Evolutionary conservation across 139 green algal species (phyloP), one percentile per base, ranked within the genome.

Genomic region (Yamagishiella unicocca): DNA sequence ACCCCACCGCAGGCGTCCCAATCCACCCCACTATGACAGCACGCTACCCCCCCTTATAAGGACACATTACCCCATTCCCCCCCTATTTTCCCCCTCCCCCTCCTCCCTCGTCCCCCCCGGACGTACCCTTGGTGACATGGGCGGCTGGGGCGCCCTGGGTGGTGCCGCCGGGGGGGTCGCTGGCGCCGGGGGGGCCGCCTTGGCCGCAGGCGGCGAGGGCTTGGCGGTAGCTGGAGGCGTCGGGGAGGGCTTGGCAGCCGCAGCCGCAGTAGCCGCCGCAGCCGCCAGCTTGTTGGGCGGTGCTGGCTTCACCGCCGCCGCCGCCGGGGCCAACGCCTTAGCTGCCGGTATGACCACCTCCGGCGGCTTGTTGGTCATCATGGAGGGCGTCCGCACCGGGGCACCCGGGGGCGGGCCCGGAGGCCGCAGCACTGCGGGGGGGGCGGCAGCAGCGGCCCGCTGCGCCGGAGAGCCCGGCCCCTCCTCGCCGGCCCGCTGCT

Each of bases 221-320:
- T 29, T 40, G 14, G 58, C n/a, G 9, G 77, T 19, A 14, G 55
- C 9, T 27, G 55, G 24, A 3, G 38, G 24, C 10, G 77, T 24
- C 38, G 77, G 77, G 38, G 77, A 37, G 5, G 77, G 27, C 31
- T 27, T 33, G 19, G 78, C 40, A 29, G 27, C 38, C 17, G 40
- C 9, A 3, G 46, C 29, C 5, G 78, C 78, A 14, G 68, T 22
- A 54, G 40, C 7, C 40, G 24, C 9, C 4, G 40, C 37, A 12
- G 67, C 35, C 35, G 67, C 17, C 8, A 10, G 35, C 67, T 1
- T 31, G 67, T 35, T 21, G 14, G 37, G 21, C 6, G 67, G 40
- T 24, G 67, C 67, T 10, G 74, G 72, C 72, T 80, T 80, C 37
- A 55, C 78, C 31, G 61, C 55, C 40, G 61, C 33, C 27, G 38